Evolutionary conservation across 495 filamentous ascomycete genomes (phyloP).

Genomic region (Achaetomiella virescens): DNA sequence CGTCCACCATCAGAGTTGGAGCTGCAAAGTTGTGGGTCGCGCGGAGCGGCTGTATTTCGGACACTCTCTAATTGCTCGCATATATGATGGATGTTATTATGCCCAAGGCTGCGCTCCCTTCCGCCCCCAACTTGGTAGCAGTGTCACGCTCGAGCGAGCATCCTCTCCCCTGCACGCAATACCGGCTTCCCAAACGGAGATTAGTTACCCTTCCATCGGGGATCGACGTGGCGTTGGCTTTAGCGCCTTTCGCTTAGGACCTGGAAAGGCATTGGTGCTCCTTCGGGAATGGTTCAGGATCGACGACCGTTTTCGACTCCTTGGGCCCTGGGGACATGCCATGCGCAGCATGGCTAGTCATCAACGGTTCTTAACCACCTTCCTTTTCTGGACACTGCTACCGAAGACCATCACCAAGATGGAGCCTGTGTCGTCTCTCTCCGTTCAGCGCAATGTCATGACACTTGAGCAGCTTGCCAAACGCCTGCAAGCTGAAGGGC

Average conservation of each 20-base stretch:
- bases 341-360: constrained; percentile 19
- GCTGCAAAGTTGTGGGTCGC: no score
- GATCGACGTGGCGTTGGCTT: constrained; percentile 31
- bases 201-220: constrained; percentile 26
- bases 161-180: constrained; percentile 25
- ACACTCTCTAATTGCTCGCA: constrained; percentile 33
- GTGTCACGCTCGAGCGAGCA: constrained; percentile 17
- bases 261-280: constrained; percentile 14
- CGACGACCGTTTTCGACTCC: constrained; percentile 29
- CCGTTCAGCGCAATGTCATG: neutral
- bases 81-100: constrained; percentile 25
- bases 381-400: constrained; percentile 21
- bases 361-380: constrained; percentile 16
- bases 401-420: constrained; percentile 12
- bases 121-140: neutral
- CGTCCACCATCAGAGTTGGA: no score
- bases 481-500: no score
- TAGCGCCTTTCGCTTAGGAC: constrained; percentile 26
- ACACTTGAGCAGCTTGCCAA: neutral
- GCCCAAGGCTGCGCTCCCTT: constrained; percentile 8
- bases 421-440: constrained; percentile 8
- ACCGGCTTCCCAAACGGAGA: constrained; percentile 29
- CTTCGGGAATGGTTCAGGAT: constrained; percentile 25
- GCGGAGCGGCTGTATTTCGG: constrained; percentile 32
- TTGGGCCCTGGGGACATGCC: constrained; percentile 29